phyloP scores from a whole-genome alignment of 2,329 filamentous ascomycete species.

The Aspergillus fumigatus region DNA sequence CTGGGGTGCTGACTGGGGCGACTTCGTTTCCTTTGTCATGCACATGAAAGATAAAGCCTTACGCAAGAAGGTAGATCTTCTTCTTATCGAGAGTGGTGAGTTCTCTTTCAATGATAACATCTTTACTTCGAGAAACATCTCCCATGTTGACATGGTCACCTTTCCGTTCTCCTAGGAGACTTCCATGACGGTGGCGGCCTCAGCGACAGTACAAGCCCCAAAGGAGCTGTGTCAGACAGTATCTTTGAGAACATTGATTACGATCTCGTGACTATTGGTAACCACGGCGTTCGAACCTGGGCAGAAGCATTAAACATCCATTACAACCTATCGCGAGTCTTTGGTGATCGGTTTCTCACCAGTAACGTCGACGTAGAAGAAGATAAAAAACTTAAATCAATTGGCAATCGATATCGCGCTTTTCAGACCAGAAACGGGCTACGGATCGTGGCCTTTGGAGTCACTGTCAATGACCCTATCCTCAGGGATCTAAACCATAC shows the following conservation, averaged over 20 bases:
- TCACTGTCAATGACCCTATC: slow-evolving; percentile 47
- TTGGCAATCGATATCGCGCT: slow-evolving; percentile 47
- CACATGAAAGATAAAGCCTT: slow-evolving; percentile 30
- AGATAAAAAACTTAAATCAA: slow-evolving; percentile 5
- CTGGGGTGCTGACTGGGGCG: slow-evolving; percentile 63
- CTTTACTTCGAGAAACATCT: no score
- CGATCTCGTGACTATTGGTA: slow-evolving; percentile 53
- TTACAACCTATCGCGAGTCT: no score
- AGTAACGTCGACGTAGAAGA: no score
- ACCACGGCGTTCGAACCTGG: slow-evolving; percentile 63
- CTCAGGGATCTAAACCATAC: no score
- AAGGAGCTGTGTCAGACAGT: slow-evolving; percentile 52
- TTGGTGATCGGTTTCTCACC: no score
- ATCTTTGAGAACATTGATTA: slow-evolving; percentile 52
- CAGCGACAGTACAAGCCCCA: slow-evolving; percentile 55
- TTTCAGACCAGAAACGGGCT: slow-evolving; percentile 48
- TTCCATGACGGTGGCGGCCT: slow-evolving; percentile 63
- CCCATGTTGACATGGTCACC: slow-evolving; percentile 28
- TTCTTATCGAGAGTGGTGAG: no score
- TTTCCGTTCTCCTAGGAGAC: slow-evolving; percentile 41
- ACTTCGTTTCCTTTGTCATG: slow-evolving; percentile 57
- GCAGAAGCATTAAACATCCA: slow-evolving; percentile 13
- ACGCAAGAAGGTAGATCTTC: no score
- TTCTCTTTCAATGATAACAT: no score
- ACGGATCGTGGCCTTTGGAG: slow-evolving; percentile 51